Evolutionary conservation across 2,329 filamentous ascomycete genomes (phyloP).

Genomic region (Thermomyces lanuginosus): DNA sequence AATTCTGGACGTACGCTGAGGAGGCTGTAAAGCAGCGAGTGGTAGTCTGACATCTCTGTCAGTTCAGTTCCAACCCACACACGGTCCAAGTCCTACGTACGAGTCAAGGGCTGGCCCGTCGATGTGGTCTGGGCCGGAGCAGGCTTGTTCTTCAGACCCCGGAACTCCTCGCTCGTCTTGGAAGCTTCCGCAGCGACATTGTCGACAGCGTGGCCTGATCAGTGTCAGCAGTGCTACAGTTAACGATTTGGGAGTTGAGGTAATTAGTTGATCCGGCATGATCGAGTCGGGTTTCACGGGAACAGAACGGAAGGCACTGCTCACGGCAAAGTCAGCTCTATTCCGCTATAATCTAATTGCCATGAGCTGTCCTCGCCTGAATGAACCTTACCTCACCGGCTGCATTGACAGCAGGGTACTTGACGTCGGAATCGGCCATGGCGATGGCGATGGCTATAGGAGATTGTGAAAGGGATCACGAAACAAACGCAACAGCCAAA

Average conservation of each 20-base stretch:
- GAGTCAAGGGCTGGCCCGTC: constrained; percentile 46
- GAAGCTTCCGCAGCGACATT: constrained; percentile 40
- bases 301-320: too few relatives aligned
- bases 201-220: constrained; percentile 42
- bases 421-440: constrained; percentile 22
- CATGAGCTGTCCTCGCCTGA: too few relatives aligned
- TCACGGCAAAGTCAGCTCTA: too few relatives aligned
- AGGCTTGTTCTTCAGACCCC: constrained; percentile 39
- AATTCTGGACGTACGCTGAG: constrained; percentile 43
- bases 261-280: too few relatives aligned
- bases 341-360: too few relatives aligned
- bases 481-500: constrained; percentile 1
- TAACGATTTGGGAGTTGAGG: too few relatives aligned
- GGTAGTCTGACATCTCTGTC: constrained; percentile 36
- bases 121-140: constrained; percentile 39
- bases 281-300: too few relatives aligned
- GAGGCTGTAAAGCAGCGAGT: constrained; percentile 50
- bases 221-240: too few relatives aligned
- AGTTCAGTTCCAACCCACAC: background rate
- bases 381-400: constrained; percentile 24
- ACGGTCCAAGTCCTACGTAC: constrained; percentile 21
- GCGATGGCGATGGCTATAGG: constrained; percentile 8
- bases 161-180: constrained; percentile 42
- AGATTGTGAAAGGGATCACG: background rate
- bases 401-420: constrained; percentile 21